Conservation (phyloP, 768 basidiomycete species). For the Filobasidium wieringae region DNA sequence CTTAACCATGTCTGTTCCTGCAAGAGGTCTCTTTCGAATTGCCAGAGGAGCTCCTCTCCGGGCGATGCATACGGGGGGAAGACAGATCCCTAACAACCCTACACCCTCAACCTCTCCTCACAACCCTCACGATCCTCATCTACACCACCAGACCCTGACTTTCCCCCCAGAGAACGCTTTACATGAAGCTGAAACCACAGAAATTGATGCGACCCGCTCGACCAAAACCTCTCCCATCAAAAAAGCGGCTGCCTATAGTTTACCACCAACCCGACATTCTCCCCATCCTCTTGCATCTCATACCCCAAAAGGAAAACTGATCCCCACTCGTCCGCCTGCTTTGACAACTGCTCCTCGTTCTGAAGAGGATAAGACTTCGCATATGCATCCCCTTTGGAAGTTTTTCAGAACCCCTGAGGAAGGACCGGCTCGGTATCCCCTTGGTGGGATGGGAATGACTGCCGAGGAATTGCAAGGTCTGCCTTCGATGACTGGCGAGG, state of each 20-base stretch:
- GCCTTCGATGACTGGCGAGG: background rate
- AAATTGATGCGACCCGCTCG: background rate
- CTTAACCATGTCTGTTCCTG: too few relatives aligned
- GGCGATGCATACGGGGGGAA: constrained; percentile 25
- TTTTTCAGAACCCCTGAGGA: constrained; percentile 30
- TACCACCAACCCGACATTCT: constrained; percentile 1
- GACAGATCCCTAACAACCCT: constrained; percentile 28
- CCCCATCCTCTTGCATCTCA: background rate
- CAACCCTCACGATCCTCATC: constrained; percentile 3
- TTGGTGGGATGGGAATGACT: constrained; percentile 8
- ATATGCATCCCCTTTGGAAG: constrained; percentile 32
- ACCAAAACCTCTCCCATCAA: background rate
- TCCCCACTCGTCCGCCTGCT: constrained; percentile 23
- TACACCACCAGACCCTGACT: constrained; percentile 6
- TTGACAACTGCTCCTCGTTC: constrained; percentile 14
- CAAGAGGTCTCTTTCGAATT: too few relatives aligned
- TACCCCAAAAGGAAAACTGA: constrained; percentile 25
- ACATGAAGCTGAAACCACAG: background rate
- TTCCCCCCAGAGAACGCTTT: background rate
- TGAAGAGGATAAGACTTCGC: constrained; percentile 15
- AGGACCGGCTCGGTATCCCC: background rate
- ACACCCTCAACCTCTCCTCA: constrained; percentile 19
- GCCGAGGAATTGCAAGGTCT: constrained; percentile 2
- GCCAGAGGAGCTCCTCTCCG: too few relatives aligned
- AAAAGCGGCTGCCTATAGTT: background rate